Base-by-base conservation (phyloP, 352 stramenopile species). In the Globisporangium cystogenes region DNA sequence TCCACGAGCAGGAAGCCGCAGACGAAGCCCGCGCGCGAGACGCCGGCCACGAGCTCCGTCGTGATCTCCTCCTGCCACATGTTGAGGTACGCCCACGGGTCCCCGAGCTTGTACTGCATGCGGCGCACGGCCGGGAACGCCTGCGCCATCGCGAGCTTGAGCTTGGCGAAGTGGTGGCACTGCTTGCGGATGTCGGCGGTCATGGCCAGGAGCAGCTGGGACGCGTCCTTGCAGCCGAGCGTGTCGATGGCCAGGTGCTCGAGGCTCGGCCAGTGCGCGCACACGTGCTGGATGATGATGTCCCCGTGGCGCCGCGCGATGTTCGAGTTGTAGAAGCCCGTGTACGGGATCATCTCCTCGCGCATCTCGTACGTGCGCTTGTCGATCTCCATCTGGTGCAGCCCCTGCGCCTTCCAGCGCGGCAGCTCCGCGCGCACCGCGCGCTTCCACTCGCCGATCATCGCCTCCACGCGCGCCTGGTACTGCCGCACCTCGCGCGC, bases 331-430 rank as follows among this genome's bases (percentile, higher is more conserved):
- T 79, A 77, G 57, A 72, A 82, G 23, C 72, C 72, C 35, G 54
- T 65, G 55, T 79, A 75, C n/a, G 72, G 72, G 51, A 82, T 76
- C 69, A 82, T 79, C 29, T 78, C 63, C 41, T 79, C 67, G 37
- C 72, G 48, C 69, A 82, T 76, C 53, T 75, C 72, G 67, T 82
- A 82, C 16, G 72, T 79, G 14, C 61, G 67, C 57, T 67, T 62
- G 46, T 82, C 72, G 52, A 82, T 82, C 61, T 76, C 72, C 69
- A 82, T 82, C 52, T 82, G 72, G 53, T 82, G 72, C 67, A 82
- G 61, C 0, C 69, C 69, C 41, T 67, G 51, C 26, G 72, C 64
- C 60, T 79, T 82, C 72, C 72, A 82, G 4, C 39, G 50, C 7
- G 67, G 64, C 7, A 82, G 42, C 23, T 74, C 20, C 2, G 39